A percentile compares a stretch with the other conserved stretches of the same genome.
Evolutionary conservation across 192 early-diverging fungal genomes (phyloP).

Genomic region (Gamsiella multidivaricata): DNA sequence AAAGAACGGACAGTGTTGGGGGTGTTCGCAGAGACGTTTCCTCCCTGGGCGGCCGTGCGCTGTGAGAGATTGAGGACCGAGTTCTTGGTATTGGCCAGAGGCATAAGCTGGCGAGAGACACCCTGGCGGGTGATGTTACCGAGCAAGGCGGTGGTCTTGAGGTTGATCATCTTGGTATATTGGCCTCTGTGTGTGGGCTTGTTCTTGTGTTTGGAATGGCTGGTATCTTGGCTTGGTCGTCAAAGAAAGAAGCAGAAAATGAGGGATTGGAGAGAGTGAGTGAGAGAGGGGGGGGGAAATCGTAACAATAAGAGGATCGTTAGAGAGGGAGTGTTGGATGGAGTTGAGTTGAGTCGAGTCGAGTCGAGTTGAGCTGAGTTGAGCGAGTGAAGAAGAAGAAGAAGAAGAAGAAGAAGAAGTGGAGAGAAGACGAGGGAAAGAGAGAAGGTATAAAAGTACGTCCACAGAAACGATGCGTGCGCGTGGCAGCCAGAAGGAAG

Average conservation of each 20-base stretch:
- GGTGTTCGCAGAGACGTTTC: slow-evolving; percentile 27
- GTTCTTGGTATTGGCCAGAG: slow-evolving; percentile 47
- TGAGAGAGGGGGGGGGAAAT: background rate
- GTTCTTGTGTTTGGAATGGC: background rate
- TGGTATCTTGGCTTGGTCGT: too few species aligned
- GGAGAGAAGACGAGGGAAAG: background rate
- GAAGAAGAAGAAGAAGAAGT: slow-evolving; percentile 9
- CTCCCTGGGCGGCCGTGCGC: slow-evolving; percentile 34
- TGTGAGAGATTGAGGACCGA: slow-evolving; percentile 50
- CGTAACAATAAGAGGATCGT: background rate
- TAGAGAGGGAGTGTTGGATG: background rate
- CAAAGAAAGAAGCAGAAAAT: background rate
- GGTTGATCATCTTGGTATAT: slow-evolving; percentile 50
- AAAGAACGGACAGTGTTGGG: slow-evolving; percentile 49
- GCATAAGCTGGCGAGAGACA: slow-evolving; percentile 48
- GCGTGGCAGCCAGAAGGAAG: slow-evolving; percentile 9
- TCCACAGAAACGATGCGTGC: background rate
- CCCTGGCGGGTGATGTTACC: slow-evolving; percentile 51
- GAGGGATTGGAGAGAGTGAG: background rate
- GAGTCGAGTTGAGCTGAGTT: background rate
- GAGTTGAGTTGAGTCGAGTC: background rate
- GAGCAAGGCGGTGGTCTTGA: slow-evolving; percentile 39
- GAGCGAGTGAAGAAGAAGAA: background rate
- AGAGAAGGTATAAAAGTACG: slow-evolving; percentile 6
- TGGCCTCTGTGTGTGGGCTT: background rate